Base-by-base conservation (phyloP, 768 basidiomycete genomes). In the Boletellus ananas region DNA sequence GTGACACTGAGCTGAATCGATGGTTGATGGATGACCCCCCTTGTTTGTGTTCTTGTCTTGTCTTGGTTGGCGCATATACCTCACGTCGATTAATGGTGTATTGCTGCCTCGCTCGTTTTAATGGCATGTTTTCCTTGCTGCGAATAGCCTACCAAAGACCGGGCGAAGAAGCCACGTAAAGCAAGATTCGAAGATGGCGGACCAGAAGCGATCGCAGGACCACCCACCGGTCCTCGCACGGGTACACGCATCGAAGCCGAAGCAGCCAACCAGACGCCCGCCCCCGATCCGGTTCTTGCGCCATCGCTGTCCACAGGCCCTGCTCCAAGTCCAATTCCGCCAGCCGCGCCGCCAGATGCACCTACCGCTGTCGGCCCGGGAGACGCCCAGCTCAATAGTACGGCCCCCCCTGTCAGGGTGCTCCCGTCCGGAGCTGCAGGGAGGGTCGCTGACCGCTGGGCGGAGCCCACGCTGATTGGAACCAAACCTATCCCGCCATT, bases 111-210 rank as follows among this genome's bases (percentile, higher is more conserved):
- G 36, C 23, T 58, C 58, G 35, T 53, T 55, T 51, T 55, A 61
- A 59, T 62, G 58, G 60, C 50, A 66, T 67, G 43, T 60, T 52
- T 58, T 55, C 52, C 43, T 60, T 56, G 45, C 48, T 56, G 55
- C 36, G 40, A 48, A 63, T 65, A 91, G 89, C 86, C 84, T 43
- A 89, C 89, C 18, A 87, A 81, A 72, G 81, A 79, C 48, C 77
- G 86, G 63, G 83, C 81, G 41, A 82, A 78, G 70, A 85, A 83
- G 65, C 84, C 84, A 38, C 76, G 75, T 61, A 87, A 79, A 65
- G 66, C 61, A 7, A 55, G 48, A 46, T 58, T 58, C 45, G 60
- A 62, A 48, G 58, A 62, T 45, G 45, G 31, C 14, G 38, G 27
- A 14, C 36, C 29, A 11, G 51, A 43, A 4, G 51, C 34, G 29